Conservation (phyloP, 257 asterid genomes). For the Perilla frutescens region DNA sequence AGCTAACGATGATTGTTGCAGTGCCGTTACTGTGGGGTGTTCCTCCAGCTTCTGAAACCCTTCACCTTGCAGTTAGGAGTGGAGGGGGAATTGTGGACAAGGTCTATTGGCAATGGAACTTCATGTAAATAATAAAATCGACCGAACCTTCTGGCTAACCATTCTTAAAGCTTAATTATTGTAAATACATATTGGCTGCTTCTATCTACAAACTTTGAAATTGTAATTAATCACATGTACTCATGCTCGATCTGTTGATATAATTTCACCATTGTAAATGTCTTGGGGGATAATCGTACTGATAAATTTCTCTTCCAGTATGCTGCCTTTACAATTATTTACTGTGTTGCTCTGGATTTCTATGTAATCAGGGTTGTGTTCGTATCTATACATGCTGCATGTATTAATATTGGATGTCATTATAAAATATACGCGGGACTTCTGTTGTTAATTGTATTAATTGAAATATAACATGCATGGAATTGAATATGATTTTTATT, state of each 20-base stretch:
- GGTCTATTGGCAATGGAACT: slow-evolving; percentile 97
- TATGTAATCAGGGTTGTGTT: too few species aligned
- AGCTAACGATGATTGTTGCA: slow-evolving; percentile 90
- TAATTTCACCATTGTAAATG: slow-evolving; percentile 30
- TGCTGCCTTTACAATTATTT: background rate
- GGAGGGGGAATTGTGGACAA: slow-evolving; percentile 99
- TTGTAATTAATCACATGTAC: slow-evolving; percentile 32
- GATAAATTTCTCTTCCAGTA: background rate
- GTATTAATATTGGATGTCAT: too few species aligned
- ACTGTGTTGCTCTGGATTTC: too few species aligned
- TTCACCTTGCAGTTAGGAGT: slow-evolving; percentile 83
- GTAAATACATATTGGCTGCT: slow-evolving; percentile 48
- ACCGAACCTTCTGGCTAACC: slow-evolving; percentile 36
- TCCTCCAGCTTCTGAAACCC: slow-evolving; percentile 99
- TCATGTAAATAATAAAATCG: slow-evolving; percentile 53
- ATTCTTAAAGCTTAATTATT: slow-evolving; percentile 44
- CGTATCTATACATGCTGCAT: too few species aligned
- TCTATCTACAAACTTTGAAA: slow-evolving; percentile 44
- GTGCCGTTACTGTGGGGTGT: slow-evolving; percentile 99
- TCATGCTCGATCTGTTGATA: slow-evolving; percentile 38
- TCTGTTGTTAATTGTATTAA: too few species aligned
- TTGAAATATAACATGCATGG: too few species aligned
- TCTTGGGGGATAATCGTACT: background rate
- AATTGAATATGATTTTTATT: too few species aligned
- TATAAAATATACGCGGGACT: too few species aligned